Base-by-base conservation (phyloP, 192 early-diverging fungal genomes). In the Coemansia sp. region DNA sequence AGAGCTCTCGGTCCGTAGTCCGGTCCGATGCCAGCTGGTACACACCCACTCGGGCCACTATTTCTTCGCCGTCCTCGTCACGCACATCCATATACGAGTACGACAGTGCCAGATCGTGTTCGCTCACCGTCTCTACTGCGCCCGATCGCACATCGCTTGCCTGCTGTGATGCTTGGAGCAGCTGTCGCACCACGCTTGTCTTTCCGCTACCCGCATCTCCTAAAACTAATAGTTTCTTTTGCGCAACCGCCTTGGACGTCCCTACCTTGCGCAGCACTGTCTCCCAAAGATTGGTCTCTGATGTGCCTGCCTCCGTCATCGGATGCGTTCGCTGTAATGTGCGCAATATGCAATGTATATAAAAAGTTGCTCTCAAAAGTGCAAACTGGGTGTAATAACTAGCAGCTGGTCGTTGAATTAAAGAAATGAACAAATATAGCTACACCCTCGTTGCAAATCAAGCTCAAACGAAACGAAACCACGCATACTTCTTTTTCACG, bases 171-270 rank as follows among this genome's bases (percentile, higher is more conserved):
- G 78, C 78, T n/a, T 72, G 69, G 29, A 75, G 63, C 38, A 81
- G 73, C 59, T 81, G 73, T 24, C 66, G 45, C 11, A 97, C 88
- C 35, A 94, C 68, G 14, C 89, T 87, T 10, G 89, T 88, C 73
- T 97, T 97, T 26, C 95, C 95, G 29, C 88, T 85, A 58, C 87
- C 82, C 16, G 88, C 76, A 73, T 93, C 92, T 35, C 93, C 95
- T 18, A 96, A 71, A 39, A 98, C 87, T 48, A 98, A 69, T 32
- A 96, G 83, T 69, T 85, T 88, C 68, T 89, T 90, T n/a, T 85
- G 81, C 7, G 88, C 88, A 10, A 90, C 84, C 14, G 86, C 74
- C 68, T 90, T 90, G 19, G 92, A 84, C 56, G 91, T 86, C 5
- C 91, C 85, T 1, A 91, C 92, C 11, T 87, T 78, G 51, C 85